Base-by-base conservation (phyloP, 2,329 filamentous ascomycete species). In the Epichloe sylvatica region DNA sequence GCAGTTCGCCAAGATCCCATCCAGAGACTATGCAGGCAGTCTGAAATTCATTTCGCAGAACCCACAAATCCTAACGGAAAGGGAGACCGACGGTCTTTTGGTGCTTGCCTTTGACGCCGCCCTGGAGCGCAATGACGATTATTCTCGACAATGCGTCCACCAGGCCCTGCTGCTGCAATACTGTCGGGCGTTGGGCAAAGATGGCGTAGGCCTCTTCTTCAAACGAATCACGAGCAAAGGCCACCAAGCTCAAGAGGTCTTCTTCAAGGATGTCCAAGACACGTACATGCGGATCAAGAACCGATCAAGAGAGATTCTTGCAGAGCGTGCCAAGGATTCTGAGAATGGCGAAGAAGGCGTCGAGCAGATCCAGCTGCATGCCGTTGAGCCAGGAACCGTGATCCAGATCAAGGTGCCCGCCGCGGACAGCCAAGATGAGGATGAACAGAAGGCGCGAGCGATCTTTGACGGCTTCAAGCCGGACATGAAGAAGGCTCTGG, bases 281-380 rank as follows among this genome's bases (percentile, higher is more conserved):
- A 97, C 90, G 3, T 96, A 94, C 67, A 74, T 75, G 59, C 81
- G 83, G 49, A 97, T 98, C 66, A 81, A 81, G 60, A 81, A 74
- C 25, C 81, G 92, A 45, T 81, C 85, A 1, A 74, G 76, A 6
- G 86, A 94, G 65, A 83, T 95, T 55, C 66, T 74, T 49, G 67
- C 69, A 17, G 70, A 80, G 66, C 65, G 73, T 52, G 73, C 72
- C 15, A 71, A 70, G 54, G 73, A 76, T 49, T 70, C 63, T 3
- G 51, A 47, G 8, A 43, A 48, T 7, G 49, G 34, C 12, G 70
- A 65, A 39, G 67, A 52, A 25, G 39, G 39, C 86, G 84, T 94
- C 9, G 92, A 98, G 70, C 91, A 96, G 67, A 98, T 98, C 57
- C 94, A 98, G 68, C 76, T 98, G 44, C 92, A 98, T 64, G 91